Evolutionary conservation across 1,139 yeast genomes (phyloP).

Genomic region (Tardiomyces depauwii): DNA sequence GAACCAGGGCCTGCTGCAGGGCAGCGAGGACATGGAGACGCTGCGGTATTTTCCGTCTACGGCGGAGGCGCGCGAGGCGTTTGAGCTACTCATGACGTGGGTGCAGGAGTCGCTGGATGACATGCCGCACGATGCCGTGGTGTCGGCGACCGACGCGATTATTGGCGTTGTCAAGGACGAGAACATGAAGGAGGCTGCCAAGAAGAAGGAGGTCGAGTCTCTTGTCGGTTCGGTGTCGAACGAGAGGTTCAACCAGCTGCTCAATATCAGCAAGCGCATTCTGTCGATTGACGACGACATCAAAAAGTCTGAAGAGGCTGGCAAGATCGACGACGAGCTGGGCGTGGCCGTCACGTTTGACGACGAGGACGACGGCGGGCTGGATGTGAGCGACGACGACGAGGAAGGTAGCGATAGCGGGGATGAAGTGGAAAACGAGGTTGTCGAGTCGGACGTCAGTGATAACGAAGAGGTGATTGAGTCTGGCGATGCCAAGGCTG

Average conservation of each 20-base stretch:
- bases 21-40: background rate
- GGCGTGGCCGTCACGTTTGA: conserved; percentile 36
- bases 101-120: conserved; percentile 42
- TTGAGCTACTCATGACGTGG: conserved; percentile 33
- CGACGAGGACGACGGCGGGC: conserved; percentile 22
- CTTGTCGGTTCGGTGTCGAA: conserved; percentile 40
- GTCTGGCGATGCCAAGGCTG: conserved; percentile 19
- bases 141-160: conserved; percentile 54
- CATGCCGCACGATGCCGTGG: conserved; percentile 42
- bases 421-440: conserved; percentile 25
- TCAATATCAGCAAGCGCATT: conserved; percentile 41
- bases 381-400: conserved; percentile 8
- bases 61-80: background rate
- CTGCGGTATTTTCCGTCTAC: background rate
- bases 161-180: conserved; percentile 49
- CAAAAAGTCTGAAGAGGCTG: conserved; percentile 23
- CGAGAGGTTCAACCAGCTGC: conserved; percentile 41
- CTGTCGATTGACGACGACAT: conserved; percentile 38
- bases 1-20: background rate
- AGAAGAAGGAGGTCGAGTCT: conserved; percentile 32
- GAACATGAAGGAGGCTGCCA: conserved; percentile 29
- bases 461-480: conserved; percentile 22
- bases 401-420: conserved; percentile 11
- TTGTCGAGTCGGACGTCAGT: conserved; percentile 24
- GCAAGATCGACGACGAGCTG: conserved; percentile 24